phyloP scores from a whole-genome alignment of 176 grass and related monocot species.

The Carex parvula region DNA sequence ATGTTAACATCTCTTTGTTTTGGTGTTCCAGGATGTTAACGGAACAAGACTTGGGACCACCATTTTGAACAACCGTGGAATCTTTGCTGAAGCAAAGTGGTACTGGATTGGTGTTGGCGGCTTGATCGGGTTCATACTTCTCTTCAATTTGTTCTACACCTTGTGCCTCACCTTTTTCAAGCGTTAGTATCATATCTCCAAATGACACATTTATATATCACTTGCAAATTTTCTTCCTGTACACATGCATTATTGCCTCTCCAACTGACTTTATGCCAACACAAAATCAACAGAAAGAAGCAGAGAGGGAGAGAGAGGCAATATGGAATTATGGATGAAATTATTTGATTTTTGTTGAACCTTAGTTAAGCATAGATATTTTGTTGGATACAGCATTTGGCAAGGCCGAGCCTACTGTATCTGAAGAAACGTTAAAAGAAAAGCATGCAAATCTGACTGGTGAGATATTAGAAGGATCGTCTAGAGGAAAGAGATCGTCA shows the following conservation, averaged over 20 bases:
- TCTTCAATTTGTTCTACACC: slow-evolving; percentile 39
- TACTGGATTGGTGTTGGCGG: slow-evolving; percentile 52
- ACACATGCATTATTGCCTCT: neutral
- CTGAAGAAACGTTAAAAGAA: slow-evolving; percentile 36
- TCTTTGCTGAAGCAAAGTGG: slow-evolving; percentile 52
- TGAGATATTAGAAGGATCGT: slow-evolving; percentile 8
- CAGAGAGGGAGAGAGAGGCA: no score
- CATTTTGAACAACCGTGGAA: slow-evolving; percentile 36
- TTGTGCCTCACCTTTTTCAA: slow-evolving; percentile 37
- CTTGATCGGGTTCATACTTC: slow-evolving; percentile 40
- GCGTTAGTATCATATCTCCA: slow-evolving; percentile 32
- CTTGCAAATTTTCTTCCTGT: neutral
- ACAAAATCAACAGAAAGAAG: neutral
- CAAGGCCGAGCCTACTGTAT: slow-evolving; percentile 35
- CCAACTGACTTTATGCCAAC: neutral
- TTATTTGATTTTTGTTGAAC: neutral
- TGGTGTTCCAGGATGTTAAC: neutral
- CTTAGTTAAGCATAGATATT: neutral
- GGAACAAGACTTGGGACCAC: slow-evolving; percentile 27
- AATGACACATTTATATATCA: neutral
- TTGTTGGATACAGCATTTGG: slow-evolving; percentile 31
- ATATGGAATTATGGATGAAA: neutral
- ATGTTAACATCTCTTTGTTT: neutral
- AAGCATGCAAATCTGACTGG: slow-evolving; percentile 38
- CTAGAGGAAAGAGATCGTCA: slow-evolving; percentile 1